Evolutionary conservation across 1,139 yeast species (phyloP).

Genomic region (Candida tetrigidarum): DNA sequence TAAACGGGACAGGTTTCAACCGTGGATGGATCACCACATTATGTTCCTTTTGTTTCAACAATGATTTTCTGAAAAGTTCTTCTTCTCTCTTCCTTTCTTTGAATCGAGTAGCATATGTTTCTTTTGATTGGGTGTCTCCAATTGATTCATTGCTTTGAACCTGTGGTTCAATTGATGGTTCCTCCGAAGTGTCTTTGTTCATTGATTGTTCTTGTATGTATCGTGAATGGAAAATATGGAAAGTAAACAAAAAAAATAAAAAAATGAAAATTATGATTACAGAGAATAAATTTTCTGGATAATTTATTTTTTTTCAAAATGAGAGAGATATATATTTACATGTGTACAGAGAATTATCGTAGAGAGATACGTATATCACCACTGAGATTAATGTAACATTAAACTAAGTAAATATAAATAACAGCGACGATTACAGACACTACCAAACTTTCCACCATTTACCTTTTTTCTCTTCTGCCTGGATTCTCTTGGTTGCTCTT

Average conservation of each 20-base stretch:
- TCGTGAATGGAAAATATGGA: not conserved
- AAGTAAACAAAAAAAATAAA: not conserved
- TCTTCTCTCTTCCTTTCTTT: constrained; percentile 24
- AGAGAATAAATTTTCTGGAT: too few species aligned
- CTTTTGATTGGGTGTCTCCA: constrained; percentile 11
- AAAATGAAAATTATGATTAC: too few species aligned
- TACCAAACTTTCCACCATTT: constrained; percentile 12
- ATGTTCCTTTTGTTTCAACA: constrained; percentile 29
- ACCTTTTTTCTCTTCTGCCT: constrained; percentile 13
- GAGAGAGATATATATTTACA: too few species aligned
- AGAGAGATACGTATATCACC: too few species aligned
- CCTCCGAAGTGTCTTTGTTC: constrained; percentile 17
- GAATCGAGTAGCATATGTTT: constrained; percentile 31
- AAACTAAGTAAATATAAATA: too few species aligned
- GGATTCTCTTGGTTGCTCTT: constrained; percentile 27
- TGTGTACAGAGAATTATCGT: too few species aligned
- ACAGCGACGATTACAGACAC: not conserved
- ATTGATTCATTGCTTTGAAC: constrained; percentile 20
- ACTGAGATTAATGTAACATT: too few species aligned
- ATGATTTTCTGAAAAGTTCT: constrained; percentile 20
- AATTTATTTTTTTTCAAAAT: too few species aligned
- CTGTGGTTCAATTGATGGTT: constrained; percentile 29
- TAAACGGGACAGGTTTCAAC: constrained; percentile 49
- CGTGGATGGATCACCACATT: constrained; percentile 47
- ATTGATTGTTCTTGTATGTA: constrained; percentile 2